Base-by-base conservation (phyloP, 1,284 basidiomycete species). In the Cyathus olla region DNA sequence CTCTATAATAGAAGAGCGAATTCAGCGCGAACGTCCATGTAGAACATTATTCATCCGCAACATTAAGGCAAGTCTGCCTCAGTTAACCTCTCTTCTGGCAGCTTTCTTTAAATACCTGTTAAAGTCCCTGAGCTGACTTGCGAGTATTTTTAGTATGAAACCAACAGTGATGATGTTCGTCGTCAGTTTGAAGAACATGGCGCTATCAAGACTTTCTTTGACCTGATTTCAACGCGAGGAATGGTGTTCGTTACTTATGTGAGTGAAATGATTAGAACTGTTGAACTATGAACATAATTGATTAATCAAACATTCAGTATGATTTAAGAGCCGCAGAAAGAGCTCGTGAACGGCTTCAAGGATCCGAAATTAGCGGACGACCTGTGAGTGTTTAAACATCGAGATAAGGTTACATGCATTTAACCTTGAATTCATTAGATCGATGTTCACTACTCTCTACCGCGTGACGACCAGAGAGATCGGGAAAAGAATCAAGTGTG, bases 161-260 rank as follows among this genome's bases (percentile, higher is more conserved):
- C 95, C 22, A 87, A 92, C 68, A 91, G 93, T 66, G 88, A 90
- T 11, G 90, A 94, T 72, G 90, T 99, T n/a, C 90, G 92, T 64
- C 84, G 84, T 39, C 87, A 90, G 56, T 99, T 99, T 79, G 94
- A 95, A 77, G 90, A 93, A 62, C 95, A 95, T 76, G 97, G 97
- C 61, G 95, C 97, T 74, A 94, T 99, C 81, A 96, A 96, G 80
- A 97, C 95, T 2, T 98, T 97, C 77, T 99, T 98, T 76, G 97
- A 99, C 78, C 83, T 98, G 31, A 95, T 98, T 64, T 87, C 90
- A 53, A 97, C 95, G 35, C 89, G 97, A 61, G 97, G 97, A 21
- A 97, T 99, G 92, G 93, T 97, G 5, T 99, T 99, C 78, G 93
- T 99, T 57, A 99, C 97, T 56, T 99, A 95, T 75, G 96, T 98